Evolutionary conservation across 2,329 filamentous ascomycete species (phyloP).

Genomic region (Scedosporium dehoogii): DNA sequence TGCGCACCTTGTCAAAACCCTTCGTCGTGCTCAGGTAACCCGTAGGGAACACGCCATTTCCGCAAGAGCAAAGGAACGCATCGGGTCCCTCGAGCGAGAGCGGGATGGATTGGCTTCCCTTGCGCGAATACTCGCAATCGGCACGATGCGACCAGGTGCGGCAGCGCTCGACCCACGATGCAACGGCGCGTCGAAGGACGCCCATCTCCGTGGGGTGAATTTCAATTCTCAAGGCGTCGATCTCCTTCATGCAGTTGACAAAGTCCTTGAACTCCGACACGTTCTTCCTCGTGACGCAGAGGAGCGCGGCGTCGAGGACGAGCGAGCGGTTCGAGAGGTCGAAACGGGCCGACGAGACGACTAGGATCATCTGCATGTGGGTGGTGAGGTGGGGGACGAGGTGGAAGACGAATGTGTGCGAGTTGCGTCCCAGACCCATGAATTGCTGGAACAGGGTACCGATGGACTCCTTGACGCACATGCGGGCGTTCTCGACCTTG

Average conservation of each 20-base stretch:
- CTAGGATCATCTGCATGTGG: not conserved
- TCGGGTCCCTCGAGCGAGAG: slow-evolving; percentile 18
- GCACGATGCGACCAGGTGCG: slow-evolving; percentile 33
- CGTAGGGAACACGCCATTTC: slow-evolving; percentile 13
- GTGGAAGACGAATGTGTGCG: not conserved
- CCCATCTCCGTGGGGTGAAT: not conserved
- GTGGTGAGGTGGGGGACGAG: not conserved
- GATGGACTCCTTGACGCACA: not conserved
- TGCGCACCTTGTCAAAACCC: slow-evolving; percentile 29
- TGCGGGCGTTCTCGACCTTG: not conserved
- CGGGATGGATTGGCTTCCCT: slow-evolving; percentile 21
- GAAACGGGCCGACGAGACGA: not conserved
- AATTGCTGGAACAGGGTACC: not conserved
- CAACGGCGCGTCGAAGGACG: not conserved
- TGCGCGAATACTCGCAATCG: slow-evolving; percentile 30
- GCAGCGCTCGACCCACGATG: slow-evolving; percentile 28
- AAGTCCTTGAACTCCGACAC: not conserved
- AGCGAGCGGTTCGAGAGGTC: not conserved
- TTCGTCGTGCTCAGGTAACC: slow-evolving; percentile 26
- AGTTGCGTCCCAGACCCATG: not conserved
- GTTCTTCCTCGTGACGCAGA: not conserved
- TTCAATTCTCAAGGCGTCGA: not conserved
- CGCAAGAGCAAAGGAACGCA: slow-evolving; percentile 34
- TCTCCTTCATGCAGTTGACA: not conserved
- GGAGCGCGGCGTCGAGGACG: not conserved